phyloP scores from a whole-genome alignment of 495 filamentous ascomycete genomes.

The Articulospora tetracladia region DNA sequence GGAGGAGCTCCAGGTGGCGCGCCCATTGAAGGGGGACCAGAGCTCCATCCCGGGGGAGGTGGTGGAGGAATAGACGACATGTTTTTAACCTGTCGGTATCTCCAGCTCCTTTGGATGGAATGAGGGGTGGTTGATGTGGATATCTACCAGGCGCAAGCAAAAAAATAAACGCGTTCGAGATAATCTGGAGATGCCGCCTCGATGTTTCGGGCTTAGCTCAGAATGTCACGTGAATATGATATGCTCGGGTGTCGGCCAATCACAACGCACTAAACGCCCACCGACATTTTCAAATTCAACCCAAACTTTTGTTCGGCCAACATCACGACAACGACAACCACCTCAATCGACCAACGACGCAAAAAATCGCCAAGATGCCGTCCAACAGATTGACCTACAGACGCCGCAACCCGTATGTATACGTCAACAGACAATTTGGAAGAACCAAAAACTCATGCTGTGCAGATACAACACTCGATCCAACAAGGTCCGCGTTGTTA shows the following conservation, averaged over 20 bases:
- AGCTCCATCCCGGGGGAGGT: slow-evolving; percentile 72
- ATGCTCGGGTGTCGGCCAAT: not conserved
- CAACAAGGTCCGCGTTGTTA: slow-evolving; percentile 94
- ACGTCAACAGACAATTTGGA: not conserved
- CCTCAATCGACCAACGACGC: slow-evolving; percentile 39
- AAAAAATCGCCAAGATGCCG: slow-evolving; percentile 50
- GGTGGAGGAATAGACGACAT: slow-evolving; percentile 80
- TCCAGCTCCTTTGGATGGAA: slow-evolving; percentile 18
- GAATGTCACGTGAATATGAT: not conserved
- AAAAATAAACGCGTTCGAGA: not conserved
- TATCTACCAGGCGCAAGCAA: not conserved
- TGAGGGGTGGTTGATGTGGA: slow-evolving; percentile 6
- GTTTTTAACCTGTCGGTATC: slow-evolving; percentile 14
- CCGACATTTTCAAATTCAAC: slow-evolving; percentile 17
- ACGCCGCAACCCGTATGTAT: slow-evolving; percentile 86
- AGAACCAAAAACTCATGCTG: slow-evolving; percentile 3
- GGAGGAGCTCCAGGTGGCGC: slow-evolving; percentile 68
- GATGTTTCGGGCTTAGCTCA: not conserved
- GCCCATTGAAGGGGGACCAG: slow-evolving; percentile 67
- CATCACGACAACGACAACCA: slow-evolving; percentile 25
- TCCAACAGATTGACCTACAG: slow-evolving; percentile 74
- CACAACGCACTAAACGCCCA: not conserved
- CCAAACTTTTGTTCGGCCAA: slow-evolving; percentile 4
- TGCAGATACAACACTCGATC: slow-evolving; percentile 90
- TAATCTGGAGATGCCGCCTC: not conserved